Base-by-base conservation (phyloP, 768 basidiomycete genomes). In the Podaxis sp. region DNA sequence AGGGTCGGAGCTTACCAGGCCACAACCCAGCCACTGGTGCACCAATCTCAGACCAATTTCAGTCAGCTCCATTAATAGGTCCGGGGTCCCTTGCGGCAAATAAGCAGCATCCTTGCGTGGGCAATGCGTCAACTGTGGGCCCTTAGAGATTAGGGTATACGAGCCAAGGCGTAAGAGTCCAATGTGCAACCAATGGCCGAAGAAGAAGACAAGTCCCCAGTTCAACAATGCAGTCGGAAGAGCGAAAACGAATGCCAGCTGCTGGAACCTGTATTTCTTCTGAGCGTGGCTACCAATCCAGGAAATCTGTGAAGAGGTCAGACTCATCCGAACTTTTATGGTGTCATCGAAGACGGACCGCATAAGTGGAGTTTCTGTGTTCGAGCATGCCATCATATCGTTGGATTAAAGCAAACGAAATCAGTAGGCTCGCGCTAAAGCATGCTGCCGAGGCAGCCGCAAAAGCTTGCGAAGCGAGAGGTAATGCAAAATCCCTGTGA, bases 151-250 rank as follows among this genome's bases (percentile, higher is more conserved):
- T 29, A 29, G 27, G 27, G 27, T 29, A 29, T 29, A 7, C 27
- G 6, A 29, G 25, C 27, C 12, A 13, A 61, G 17, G 9, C 25
- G 27, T 19, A 41, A 43, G n/a, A 61, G 40, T 1, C 27, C 59
- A 36, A 55, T 54, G 29, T 17, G 47, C 19, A 61, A 25, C 41
- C 52, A 54, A 29, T 81, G 78, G 17, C 68, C 57, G 47, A 74
- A 68, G 57, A 80, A 73, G 11, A 69, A 52, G 13, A 75, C 41
- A 24, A 75, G 65, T 33, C 80, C 79, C 82, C 84, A 88, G 36
- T 87, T 68, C 63, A 80, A 80, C n/a, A 81, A 69, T 0, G 83
- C 78, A 59, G 77, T 78, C 0, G 88, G 88, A 3, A 88, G 74
- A 29, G 84, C 74, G 66, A 81, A 87, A 0, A 75, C 72, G n/a